Evolutionary conservation across 2,329 filamentous ascomycete genomes (phyloP).

Genomic region (Ilyonectria mors-panacis): DNA sequence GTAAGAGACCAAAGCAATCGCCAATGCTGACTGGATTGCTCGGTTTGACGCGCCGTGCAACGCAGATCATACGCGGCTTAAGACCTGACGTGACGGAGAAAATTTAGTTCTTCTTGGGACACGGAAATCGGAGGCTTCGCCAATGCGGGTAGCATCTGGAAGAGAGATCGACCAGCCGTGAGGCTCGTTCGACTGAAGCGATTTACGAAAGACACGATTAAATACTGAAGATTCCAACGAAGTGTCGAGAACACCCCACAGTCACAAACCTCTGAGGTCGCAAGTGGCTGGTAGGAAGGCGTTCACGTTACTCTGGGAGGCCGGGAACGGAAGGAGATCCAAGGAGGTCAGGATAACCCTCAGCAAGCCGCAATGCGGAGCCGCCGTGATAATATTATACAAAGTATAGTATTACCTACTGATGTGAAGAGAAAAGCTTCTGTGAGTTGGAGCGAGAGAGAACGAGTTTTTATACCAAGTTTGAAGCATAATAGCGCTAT

Average conservation of each 20-base stretch:
- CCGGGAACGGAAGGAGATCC: slow-evolving; percentile 71
- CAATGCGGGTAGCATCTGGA: neutral
- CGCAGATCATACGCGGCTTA: too few species aligned
- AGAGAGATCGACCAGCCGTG: too few species aligned
- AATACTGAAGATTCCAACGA: slow-evolving; percentile 10
- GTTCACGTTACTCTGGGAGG: slow-evolving; percentile 64
- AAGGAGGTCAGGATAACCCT: slow-evolving; percentile 64
- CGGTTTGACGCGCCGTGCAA: too few species aligned
- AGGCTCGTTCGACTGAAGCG: neutral
- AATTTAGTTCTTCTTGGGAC: too few species aligned
- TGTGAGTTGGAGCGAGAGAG: too few species aligned
- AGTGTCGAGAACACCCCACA: slow-evolving; percentile 68
- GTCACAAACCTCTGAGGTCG: slow-evolving; percentile 60
- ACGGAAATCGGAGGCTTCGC: neutral
- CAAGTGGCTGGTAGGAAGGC: slow-evolving; percentile 63
- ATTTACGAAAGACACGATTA: neutral
- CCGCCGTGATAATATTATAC: slow-evolving; percentile 65
- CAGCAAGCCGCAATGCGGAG: slow-evolving; percentile 70
- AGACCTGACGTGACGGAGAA: too few species aligned
- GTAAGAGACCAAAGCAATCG: too few species aligned
- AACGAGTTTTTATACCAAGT: neutral
- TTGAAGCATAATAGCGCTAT: neutral
- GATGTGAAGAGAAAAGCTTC: slow-evolving; percentile 59
- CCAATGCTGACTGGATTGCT: too few species aligned
- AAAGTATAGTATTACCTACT: slow-evolving; percentile 65